A percentile compares a stretch with the other conserved stretches of the same genome.
Evolutionary conservation across 305 asterid genomes (phyloP).

Genomic region (Nicotiana rustica): DNA sequence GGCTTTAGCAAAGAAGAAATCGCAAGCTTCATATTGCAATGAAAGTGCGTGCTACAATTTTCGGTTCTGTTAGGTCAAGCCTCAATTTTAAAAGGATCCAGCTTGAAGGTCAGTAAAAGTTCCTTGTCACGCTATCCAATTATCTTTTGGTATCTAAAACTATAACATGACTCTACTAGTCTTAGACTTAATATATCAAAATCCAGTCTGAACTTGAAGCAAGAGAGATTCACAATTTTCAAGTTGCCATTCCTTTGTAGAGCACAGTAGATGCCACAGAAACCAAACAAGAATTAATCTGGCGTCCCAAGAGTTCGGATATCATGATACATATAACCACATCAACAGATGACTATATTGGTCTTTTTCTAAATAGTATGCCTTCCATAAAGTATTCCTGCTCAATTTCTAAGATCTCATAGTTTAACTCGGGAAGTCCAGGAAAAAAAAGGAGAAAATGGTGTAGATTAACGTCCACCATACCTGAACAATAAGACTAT

Average conservation of each 20-base stretch:
- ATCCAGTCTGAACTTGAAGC: slow-evolving; percentile 13
- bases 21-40: background rate
- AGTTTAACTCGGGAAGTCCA: background rate
- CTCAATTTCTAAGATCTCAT: slow-evolving; percentile 13
- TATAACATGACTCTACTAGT: slow-evolving; percentile 5
- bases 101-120: slow-evolving; percentile 6
- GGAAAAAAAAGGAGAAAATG: background rate
- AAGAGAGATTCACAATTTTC: slow-evolving; percentile 10
- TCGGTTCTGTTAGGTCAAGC: background rate
- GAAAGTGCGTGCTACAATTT: background rate
- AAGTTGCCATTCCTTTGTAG: background rate
- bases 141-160: slow-evolving; percentile 1
- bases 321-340: background rate
- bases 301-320: background rate
- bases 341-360: slow-evolving; percentile 8
- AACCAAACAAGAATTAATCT: background rate
- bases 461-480: background rate
- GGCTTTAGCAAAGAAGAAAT: background rate
- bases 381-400: background rate
- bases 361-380: background rate
- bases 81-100: background rate
- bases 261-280: background rate
- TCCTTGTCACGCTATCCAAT: slow-evolving; percentile 1
- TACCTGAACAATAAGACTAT: slow-evolving; percentile 90
- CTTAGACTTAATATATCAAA: background rate